Base-by-base conservation (phyloP, 345 rosid species). In the Eucalyptus camaldulensis region DNA sequence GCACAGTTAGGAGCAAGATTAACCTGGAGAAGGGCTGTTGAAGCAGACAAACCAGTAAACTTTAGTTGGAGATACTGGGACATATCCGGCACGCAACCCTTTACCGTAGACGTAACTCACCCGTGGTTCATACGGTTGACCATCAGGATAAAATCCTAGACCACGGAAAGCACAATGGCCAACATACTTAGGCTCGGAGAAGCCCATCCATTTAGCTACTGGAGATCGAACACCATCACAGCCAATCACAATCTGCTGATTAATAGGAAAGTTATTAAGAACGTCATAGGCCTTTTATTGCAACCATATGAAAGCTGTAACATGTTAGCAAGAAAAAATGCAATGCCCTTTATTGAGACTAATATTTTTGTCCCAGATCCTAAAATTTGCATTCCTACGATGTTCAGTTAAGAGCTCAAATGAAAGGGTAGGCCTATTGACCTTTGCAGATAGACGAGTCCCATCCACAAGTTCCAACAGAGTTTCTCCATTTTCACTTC, bases 41-140 rank as follows among this genome's bases (percentile, higher is more conserved):
- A 92, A 94, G 95, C 97, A 96, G 93, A 97, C 93, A 89, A 97
- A 97, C 99, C 98, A 97, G 94, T 97, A 96, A 43, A 94, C 99
- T 90, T 94, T 96, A 21, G 97, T 94, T 3, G 94, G 69, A 43
- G 99, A 97, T 69, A 96, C 97, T 13, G 98, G 99, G 88, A 96
- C 95, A 90, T 93, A 96, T 88, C 98, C 99, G 1, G 99, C 99
- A 76, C 99, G 94, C 87, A 96, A 56, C 62, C 99, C 99, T 88
- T 92, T 95, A 51, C 99, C 99, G 16, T 96, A 96, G 86, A 96
- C 90, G 87, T 96, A 95, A 87, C 92, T 96, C 81, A 96, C 96
- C 88, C 90, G 94, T 6, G 92, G 93, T 88, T 94, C 93, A 92
- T 94, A 94, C 86, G 98, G 96, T 87, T 96, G 99, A 11, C 98